These are phyloP conservation scores for Hansenula anomala DNA, from an alignment of 1,139 yeast species.

Conservation along the genomic window DNA sequence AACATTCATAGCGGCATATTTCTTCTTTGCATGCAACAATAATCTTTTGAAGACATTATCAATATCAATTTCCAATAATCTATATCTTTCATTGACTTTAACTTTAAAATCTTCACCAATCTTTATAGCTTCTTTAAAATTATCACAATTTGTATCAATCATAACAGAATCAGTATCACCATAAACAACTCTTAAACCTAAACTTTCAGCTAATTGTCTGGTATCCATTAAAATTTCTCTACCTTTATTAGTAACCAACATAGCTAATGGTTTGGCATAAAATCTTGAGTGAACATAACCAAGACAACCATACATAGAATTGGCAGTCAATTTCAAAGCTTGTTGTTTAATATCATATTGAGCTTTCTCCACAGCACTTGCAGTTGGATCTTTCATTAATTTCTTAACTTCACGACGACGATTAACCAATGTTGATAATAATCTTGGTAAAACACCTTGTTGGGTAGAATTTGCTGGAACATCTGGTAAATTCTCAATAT, in stretches of 20 bases:
- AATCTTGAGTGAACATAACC: slow-evolving; percentile 91
- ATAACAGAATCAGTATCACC: slow-evolving; percentile 99
- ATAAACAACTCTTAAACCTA: slow-evolving; percentile 81
- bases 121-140: slow-evolving; percentile 66
- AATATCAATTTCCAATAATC: slow-evolving; percentile 85
- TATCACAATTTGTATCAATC: slow-evolving; percentile 86
- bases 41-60: slow-evolving; percentile 89
- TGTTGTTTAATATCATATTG: slow-evolving; percentile 96
- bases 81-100: slow-evolving; percentile 84
- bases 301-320: slow-evolving; percentile 98
- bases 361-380: slow-evolving; percentile 55
- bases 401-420: slow-evolving; percentile 93
- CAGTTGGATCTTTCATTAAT: slow-evolving; percentile 70
- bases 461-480: slow-evolving; percentile 56
- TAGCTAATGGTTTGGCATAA: slow-evolving; percentile 93
- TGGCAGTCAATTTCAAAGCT: slow-evolving; percentile 94
- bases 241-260: slow-evolving; percentile 93
- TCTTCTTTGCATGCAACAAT: slow-evolving; percentile 91
- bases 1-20: slow-evolving; percentile 87
- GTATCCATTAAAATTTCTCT: slow-evolving; percentile 94
- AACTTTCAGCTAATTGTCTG: slow-evolving; percentile 82
- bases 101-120: slow-evolving; percentile 84
- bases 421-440: slow-evolving; percentile 77
- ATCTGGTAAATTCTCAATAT: slow-evolving; percentile 65
- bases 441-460: slow-evolving; percentile 83